phyloP scores from a whole-genome alignment of 2,329 filamentous ascomycete species.

The Trichothecium sympodiale region DNA sequence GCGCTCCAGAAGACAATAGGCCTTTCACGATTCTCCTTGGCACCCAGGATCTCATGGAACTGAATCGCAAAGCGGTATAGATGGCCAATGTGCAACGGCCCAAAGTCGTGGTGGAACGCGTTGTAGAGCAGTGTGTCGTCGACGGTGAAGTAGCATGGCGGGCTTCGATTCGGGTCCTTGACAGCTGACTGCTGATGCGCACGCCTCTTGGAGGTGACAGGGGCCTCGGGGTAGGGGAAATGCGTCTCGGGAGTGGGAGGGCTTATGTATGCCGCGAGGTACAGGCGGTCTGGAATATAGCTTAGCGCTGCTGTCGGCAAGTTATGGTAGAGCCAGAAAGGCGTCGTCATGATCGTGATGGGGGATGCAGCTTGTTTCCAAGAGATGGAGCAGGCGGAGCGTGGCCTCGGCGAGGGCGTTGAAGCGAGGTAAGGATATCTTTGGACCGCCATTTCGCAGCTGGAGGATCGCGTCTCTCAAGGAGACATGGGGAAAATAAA shows the following conservation, averaged over 20 bases:
- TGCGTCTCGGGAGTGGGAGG: conserved; percentile 70
- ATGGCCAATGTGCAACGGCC: conserved; percentile 92
- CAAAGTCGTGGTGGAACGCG: conserved; percentile 97
- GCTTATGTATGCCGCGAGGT: conserved; percentile 83
- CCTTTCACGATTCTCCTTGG: conserved; percentile 78
- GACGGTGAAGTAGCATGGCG: conserved; percentile 90
- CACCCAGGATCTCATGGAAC: conserved; percentile 88
- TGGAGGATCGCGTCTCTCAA: too few relatives aligned
- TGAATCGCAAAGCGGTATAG: conserved; percentile 92
- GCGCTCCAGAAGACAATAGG: conserved; percentile 95
- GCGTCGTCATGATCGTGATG: conserved; percentile 4
- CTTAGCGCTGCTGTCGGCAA: conserved; percentile 13
- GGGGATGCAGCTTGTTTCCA: conserved; percentile 3
- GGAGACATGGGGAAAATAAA: too few relatives aligned
- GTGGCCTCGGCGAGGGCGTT: not conserved
- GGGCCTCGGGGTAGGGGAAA: conserved; percentile 77
- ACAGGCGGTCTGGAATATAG: conserved; percentile 65
- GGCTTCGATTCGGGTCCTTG: conserved; percentile 18
- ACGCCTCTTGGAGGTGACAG: conserved; percentile 30
- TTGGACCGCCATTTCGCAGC: not conserved
- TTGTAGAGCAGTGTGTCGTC: conserved; percentile 93
- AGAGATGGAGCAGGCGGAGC: not conserved
- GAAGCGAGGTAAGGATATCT: not conserved
- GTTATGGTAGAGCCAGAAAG: conserved; percentile 3
- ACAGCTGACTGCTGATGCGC: conserved; percentile 19